phyloP scores from a whole-genome alignment of 2,329 filamentous ascomycete genomes.

The Trichoderma atrobrunneum region DNA sequence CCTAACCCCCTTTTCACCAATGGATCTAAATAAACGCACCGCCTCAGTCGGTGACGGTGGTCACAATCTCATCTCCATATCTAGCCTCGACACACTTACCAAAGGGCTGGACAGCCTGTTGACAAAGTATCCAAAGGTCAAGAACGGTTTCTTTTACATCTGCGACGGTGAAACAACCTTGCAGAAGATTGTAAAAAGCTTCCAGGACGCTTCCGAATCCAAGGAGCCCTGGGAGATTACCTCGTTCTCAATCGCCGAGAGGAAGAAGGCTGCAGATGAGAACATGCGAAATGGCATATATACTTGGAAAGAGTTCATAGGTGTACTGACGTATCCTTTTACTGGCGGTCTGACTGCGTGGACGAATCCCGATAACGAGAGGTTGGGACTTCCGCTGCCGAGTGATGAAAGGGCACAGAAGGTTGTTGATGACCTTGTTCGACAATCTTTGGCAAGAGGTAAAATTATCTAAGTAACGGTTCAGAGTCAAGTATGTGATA shows the following conservation, averaged over 20 bases:
- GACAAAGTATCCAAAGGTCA: neutral
- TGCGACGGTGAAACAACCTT: slow-evolving; percentile 7
- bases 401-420: neutral
- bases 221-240: neutral
- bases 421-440: neutral
- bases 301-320: neutral
- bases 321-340: neutral
- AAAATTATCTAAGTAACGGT: neutral
- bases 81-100: neutral
- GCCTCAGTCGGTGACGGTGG: slow-evolving; percentile 4
- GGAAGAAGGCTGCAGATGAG: neutral
- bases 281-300: slow-evolving; percentile 7
- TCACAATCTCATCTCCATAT: slow-evolving; percentile 1
- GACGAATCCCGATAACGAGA: slow-evolving; percentile 2
- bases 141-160: slow-evolving; percentile 14
- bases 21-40: neutral
- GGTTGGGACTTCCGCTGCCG: neutral
- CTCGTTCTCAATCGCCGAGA: neutral
- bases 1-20: neutral
- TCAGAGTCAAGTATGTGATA: too few species aligned
- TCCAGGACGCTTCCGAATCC: slow-evolving; percentile 1
- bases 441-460: neutral
- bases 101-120: neutral
- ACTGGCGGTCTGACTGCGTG: neutral
- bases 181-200: slow-evolving; percentile 5